Evolutionary conservation across 768 basidiomycete species (phyloP).

Genomic region (Hygrophoropsis aurantiaca): DNA sequence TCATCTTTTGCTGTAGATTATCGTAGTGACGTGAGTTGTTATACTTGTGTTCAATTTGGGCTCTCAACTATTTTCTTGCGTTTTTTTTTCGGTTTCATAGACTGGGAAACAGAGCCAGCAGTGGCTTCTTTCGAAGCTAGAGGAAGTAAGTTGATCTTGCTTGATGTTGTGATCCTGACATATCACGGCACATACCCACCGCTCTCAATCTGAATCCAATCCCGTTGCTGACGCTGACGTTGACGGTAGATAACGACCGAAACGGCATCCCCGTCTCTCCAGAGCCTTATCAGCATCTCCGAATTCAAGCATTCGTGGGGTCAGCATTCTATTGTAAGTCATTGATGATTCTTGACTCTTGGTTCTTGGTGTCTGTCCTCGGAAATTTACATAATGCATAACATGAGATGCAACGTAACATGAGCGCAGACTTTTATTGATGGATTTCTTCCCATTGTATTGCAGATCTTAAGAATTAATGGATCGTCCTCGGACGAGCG

Average conservation of each 20-base stretch:
- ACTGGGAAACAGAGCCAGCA: constrained; percentile 74
- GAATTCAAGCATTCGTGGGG: constrained; percentile 85
- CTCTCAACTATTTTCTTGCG: no score
- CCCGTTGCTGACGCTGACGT: constrained; percentile 8
- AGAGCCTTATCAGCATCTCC: constrained; percentile 55
- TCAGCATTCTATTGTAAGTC: constrained; percentile 73
- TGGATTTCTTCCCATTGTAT: background rate
- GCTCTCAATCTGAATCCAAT: no score
- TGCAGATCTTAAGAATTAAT: constrained; percentile 73
- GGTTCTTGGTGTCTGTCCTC: constrained; percentile 7
- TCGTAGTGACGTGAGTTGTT: constrained; percentile 63
- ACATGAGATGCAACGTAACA: no score
- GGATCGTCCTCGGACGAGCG: constrained; percentile 67
- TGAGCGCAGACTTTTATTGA: no score
- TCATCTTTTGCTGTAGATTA: constrained; percentile 46
- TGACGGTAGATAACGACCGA: constrained; percentile 57
- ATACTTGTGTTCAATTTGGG: background rate
- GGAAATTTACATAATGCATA: no score
- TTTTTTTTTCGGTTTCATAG: constrained; percentile 43
- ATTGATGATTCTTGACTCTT: background rate
- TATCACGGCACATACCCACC: background rate
- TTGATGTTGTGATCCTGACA: constrained; percentile 6
- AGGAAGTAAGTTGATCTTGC: constrained; percentile 43
- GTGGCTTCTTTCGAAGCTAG: constrained; percentile 72
- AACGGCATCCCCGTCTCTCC: constrained; percentile 58